phyloP scores from a whole-genome alignment of 2,329 filamentous ascomycete genomes.

The Pyrenophora graminea region DNA sequence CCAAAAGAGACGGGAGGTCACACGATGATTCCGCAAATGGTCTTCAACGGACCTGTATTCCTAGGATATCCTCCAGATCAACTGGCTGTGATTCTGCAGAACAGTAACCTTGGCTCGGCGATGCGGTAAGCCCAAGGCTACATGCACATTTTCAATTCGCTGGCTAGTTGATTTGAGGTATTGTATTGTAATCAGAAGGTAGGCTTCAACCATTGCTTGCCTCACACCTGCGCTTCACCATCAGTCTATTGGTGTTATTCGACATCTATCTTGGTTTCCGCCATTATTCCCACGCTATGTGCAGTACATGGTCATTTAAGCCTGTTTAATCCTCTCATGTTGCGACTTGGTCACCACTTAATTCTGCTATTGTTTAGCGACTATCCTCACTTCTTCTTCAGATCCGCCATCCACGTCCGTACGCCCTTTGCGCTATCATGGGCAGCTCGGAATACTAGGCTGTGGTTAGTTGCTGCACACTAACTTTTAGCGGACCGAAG shows the following conservation, averaged over 20 bases:
- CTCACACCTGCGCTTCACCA: conserved; percentile 7
- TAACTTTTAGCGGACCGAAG: conserved; percentile 7
- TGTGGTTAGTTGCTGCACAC: conserved; percentile 7
- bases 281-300: not conserved
- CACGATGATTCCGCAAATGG: conserved; percentile 64
- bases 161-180: conserved; percentile 24
- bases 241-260: conserved; percentile 2
- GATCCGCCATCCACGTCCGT: conserved; percentile 50
- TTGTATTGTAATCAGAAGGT: conserved; percentile 33
- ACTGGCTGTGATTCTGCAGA: conserved; percentile 40
- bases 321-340: not conserved
- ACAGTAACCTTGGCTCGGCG: conserved; percentile 41
- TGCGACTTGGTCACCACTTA: not conserved
- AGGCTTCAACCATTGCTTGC: conserved; percentile 24
- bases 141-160: conserved; percentile 12
- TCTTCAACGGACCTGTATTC: conserved; percentile 92
- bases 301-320: not conserved
- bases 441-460: conserved; percentile 52
- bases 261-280: not conserved
- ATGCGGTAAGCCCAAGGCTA: conserved; percentile 24
- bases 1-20: conserved; percentile 18
- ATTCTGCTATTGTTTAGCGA: not conserved
- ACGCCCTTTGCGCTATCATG: conserved; percentile 55
- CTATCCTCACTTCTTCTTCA: conserved; percentile 46
- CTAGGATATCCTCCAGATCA: conserved; percentile 70